Evolutionary conservation across 2,329 filamentous ascomycete species (phyloP).

Genomic region (Fusarium sarcochroum): DNA sequence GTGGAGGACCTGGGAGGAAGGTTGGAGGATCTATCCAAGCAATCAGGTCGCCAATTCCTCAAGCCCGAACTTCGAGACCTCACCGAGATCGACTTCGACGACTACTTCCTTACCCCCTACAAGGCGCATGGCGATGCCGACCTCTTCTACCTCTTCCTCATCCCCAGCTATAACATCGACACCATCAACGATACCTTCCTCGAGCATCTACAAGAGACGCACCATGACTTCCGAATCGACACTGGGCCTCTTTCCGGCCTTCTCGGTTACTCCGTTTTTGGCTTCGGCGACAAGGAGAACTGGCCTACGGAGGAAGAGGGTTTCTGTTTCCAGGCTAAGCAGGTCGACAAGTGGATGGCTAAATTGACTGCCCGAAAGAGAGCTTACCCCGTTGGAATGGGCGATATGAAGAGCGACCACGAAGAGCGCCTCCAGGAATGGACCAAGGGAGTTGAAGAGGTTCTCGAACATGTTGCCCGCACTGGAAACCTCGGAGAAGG

Average conservation of each 20-base stretch:
- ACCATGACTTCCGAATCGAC: conserved; percentile 97
- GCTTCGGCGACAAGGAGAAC: conserved; percentile 89
- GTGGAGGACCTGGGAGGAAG: conserved; percentile 66
- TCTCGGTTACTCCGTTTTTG: conserved; percentile 92
- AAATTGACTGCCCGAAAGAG: conserved; percentile 88
- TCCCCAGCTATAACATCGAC: conserved; percentile 96
- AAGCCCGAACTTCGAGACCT: conserved; percentile 80
- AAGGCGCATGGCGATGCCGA: conserved; percentile 69
- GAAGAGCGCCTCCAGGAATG: conserved; percentile 80
- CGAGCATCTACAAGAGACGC: conserved; percentile 89
- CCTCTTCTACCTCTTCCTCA: conserved; percentile 85
- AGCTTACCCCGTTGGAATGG: conserved; percentile 90
- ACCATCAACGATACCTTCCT: conserved; percentile 90
- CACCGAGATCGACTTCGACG: conserved; percentile 90
- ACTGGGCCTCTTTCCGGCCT: conserved; percentile 83
- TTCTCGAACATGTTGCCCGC: conserved; percentile 74
- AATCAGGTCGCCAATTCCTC: conserved; percentile 58
- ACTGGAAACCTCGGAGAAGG: conserved; percentile 73
- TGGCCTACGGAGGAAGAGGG: conserved; percentile 94
- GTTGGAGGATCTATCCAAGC: conserved; percentile 64
- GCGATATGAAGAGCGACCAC: conserved; percentile 84
- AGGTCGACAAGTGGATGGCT: conserved; percentile 97
- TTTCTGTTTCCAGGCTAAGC: conserved; percentile 92
- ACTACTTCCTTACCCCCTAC: conserved; percentile 87
- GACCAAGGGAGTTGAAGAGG: conserved; percentile 79